A percentile compares a stretch with the other conserved stretches of the same genome.
phyloP scores from a whole-genome alignment of 768 basidiomycete genomes.

The Sporobolomyces roseus region DNA sequence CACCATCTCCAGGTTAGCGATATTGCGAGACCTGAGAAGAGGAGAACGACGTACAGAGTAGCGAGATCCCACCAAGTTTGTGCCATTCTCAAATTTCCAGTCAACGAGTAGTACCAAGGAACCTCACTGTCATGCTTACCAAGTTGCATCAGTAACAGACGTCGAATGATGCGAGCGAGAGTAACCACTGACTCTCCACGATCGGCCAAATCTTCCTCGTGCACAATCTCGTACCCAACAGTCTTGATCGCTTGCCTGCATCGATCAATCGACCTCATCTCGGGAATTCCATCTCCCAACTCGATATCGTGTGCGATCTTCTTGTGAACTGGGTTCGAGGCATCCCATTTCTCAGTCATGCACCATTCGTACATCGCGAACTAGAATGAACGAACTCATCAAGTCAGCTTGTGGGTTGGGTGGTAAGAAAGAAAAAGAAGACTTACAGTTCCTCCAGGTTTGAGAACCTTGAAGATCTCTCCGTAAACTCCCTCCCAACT shows the following conservation, averaged over 20 bases:
- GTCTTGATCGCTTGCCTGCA: slow-evolving; percentile 71
- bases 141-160: background rate
- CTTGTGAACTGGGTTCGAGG: slow-evolving; percentile 75
- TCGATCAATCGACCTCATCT: slow-evolving; percentile 75
- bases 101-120: slow-evolving; percentile 91
- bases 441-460: slow-evolving; percentile 87
- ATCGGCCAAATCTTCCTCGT: slow-evolving; percentile 91
- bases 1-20: background rate
- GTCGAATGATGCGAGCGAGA: background rate
- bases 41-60: slow-evolving; percentile 54
- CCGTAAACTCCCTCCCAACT: slow-evolving; percentile 92
- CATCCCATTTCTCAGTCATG: slow-evolving; percentile 94
- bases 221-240: slow-evolving; percentile 76
- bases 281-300: slow-evolving; percentile 92
- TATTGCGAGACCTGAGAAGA: background rate
- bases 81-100: slow-evolving; percentile 85
- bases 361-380: slow-evolving; percentile 99
- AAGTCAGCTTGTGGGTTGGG: background rate
- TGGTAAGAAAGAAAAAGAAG: background rate
- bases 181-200: slow-evolving; percentile 57
- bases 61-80: slow-evolving; percentile 90
- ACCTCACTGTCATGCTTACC: slow-evolving; percentile 30
- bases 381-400: too few species aligned
- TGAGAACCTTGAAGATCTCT: slow-evolving; percentile 86
- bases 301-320: slow-evolving; percentile 85